Evolutionary conservation across 208 protist species (phyloP), one percentile per base, ranked within the genome.

Genomic region (Wallacemonas sp.): DNA sequence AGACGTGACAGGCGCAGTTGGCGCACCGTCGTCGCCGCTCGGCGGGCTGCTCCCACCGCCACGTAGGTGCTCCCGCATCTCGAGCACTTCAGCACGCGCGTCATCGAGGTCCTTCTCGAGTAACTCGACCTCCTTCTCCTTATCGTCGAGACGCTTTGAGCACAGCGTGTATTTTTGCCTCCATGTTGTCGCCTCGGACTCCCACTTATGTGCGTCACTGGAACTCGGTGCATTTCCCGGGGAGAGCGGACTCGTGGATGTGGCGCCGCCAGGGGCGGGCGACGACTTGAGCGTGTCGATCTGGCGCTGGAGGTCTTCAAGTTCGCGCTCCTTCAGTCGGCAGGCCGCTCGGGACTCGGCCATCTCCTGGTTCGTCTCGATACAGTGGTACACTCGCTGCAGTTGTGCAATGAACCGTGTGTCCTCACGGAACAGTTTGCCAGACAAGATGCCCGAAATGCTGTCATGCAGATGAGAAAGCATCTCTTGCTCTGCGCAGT

Each of bases 391-490:
- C 14, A 86, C 72, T 30, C 84, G 72, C 27, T 80, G 72, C n/a
- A 96, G 78, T 24, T 91, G 77, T 2, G 81, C 41, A 11, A 93
- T 63, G 60, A 86, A 90, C 39, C 74, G 73, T 53, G 73, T 80
- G 66, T 96, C 90, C 68, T 96, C 90, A 15, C 79, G 80, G 36
- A 86, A 91, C 19, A 94, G 76, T 51, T 67, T 78, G 4, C 90
- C 90, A 9, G 75, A 59, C 22, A 89, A 60, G 12, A 89, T 44
- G 44, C 63, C 54, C 45, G 66, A 63, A 42, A 89, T 64, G 17
- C 63, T 55, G 12, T 74, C 55, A 22, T 87, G 86, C 30, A 96
- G 68, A 11, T 83, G 71, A 27, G 60, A 63, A 11, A 96, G 60
- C 69, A 87, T 66, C 15, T 86, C 80, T 5, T 83, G 69, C 65